These are phyloP conservation scores for Phoma sp. DNA, from an alignment of 2,329 filamentous ascomycete genomes.

Conservation along the genomic window DNA sequence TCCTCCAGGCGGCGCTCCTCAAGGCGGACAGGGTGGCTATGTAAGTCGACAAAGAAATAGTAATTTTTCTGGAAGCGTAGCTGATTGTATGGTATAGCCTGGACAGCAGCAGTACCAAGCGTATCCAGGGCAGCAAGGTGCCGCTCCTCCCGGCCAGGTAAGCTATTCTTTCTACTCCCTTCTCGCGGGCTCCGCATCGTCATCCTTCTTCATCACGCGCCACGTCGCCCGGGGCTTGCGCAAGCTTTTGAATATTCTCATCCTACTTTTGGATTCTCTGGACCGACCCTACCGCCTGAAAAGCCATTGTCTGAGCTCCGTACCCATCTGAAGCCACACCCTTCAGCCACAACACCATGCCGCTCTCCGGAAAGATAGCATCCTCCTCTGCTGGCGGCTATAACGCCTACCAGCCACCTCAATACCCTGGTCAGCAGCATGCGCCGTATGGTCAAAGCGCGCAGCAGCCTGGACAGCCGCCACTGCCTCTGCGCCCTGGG, in stretches of 20 bases:
- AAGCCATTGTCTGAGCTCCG: slow-evolving; percentile 18
- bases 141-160: slow-evolving; percentile 47
- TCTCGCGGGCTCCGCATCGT: slow-evolving; percentile 42
- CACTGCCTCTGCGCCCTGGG: slow-evolving; percentile 44
- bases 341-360: slow-evolving; percentile 26
- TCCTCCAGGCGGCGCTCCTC: slow-evolving; percentile 36
- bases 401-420: slow-evolving; percentile 37
- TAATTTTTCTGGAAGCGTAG: slow-evolving; percentile 20
- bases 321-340: slow-evolving; percentile 25
- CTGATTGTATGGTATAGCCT: slow-evolving; percentile 43
- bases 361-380: slow-evolving; percentile 38
- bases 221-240: slow-evolving; percentile 27
- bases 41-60: slow-evolving; percentile 52
- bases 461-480: slow-evolving; percentile 30
- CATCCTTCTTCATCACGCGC: slow-evolving; percentile 33
- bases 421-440: slow-evolving; percentile 31
- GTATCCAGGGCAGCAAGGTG: slow-evolving; percentile 60
- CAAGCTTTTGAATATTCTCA: slow-evolving; percentile 23
- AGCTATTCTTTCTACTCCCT: slow-evolving; percentile 27
- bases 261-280: slow-evolving; percentile 40
- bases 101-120: slow-evolving; percentile 62
- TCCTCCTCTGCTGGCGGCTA: slow-evolving; percentile 22
- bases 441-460: slow-evolving; percentile 34
- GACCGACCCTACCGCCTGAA: slow-evolving; percentile 19
- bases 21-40: slow-evolving; percentile 51